These are phyloP conservation scores for Eucalyptus viminalis DNA, from an alignment of 345 rosid genomes.

Conservation along the genomic window DNA sequence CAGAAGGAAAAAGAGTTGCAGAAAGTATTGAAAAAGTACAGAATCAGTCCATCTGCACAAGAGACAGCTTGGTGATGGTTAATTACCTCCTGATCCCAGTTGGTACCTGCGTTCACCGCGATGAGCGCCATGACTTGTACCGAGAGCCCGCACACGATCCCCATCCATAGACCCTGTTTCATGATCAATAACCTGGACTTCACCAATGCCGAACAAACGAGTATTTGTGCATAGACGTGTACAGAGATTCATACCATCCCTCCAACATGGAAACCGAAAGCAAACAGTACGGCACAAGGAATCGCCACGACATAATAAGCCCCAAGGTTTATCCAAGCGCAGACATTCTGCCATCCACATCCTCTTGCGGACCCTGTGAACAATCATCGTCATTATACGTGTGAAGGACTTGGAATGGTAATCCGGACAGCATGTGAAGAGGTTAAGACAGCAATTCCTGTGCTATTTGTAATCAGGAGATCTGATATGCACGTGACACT, in stretches of 20 bases:
- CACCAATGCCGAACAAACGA: neutral
- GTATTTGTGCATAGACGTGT: neutral
- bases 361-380: constrained; percentile 31
- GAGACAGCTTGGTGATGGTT: neutral
- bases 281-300: constrained; percentile 28
- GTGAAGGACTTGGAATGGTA: neutral
- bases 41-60: neutral
- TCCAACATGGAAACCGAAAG: constrained; percentile 21
- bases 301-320: constrained; percentile 37
- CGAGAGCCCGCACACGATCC: constrained; percentile 28
- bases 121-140: constrained; percentile 27
- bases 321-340: constrained; percentile 7
- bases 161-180: constrained; percentile 39
- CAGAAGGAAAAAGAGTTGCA: neutral
- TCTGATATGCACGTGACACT: neutral
- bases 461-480: neutral
- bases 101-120: constrained; percentile 11
- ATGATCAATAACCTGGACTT: neutral
- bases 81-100: constrained; percentile 30
- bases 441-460: neutral
- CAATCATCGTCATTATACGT: neutral
- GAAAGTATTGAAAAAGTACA: neutral
- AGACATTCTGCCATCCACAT: constrained; percentile 42
- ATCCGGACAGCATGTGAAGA: neutral
- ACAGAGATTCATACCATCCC: constrained; percentile 14